A percentile compares a stretch with the other conserved stretches of the same genome.
These are phyloP conservation scores for Crotalaria pallida DNA, from an alignment of 306 rosid genomes.

Conservation along the genomic window DNA sequence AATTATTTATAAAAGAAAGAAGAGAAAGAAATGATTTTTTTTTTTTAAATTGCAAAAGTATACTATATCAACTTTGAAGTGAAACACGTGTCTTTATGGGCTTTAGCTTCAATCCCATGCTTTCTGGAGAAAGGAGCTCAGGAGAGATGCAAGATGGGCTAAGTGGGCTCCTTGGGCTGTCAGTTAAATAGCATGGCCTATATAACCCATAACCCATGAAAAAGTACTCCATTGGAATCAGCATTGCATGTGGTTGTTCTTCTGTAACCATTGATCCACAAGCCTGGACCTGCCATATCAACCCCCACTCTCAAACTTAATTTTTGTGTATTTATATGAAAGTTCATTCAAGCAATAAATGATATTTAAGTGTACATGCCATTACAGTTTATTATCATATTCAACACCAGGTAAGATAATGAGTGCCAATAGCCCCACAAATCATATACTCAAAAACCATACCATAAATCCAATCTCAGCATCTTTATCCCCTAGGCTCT, in stretches of 20 bases:
- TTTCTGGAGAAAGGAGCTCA: conserved; percentile 90
- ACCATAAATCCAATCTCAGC: neutral
- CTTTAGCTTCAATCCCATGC: conserved; percentile 93
- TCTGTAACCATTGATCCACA: conserved; percentile 98
- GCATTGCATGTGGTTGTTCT: conserved; percentile 96
- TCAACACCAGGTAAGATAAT: neutral
- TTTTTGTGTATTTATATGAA: neutral
- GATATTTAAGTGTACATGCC: neutral
- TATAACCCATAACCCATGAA: conserved; percentile 83
- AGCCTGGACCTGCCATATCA: conserved; percentile 69
- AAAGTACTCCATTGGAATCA: conserved; percentile 89
- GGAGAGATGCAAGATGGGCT: conserved; percentile 91
- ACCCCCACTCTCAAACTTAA: neutral
- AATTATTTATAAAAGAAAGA: neutral
- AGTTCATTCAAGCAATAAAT: too few relatives aligned
- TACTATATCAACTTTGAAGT: conserved; percentile 26
- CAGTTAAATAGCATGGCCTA: conserved; percentile 60
- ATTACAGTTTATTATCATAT: neutral
- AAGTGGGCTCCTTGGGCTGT: conserved; percentile 79
- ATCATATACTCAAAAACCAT: too few relatives aligned
- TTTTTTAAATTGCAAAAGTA: conserved; percentile 11
- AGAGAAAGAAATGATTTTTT: conserved; percentile 2
- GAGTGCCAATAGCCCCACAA: too few relatives aligned
- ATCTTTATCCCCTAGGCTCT: too few relatives aligned
- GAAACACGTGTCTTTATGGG: conserved; percentile 81